Percentiles rank a stretch among this genome's conserved stretches.
Conservation (phyloP, 192 early-diverging fungal species). For the Rhizophlyctis rosea region DNA sequence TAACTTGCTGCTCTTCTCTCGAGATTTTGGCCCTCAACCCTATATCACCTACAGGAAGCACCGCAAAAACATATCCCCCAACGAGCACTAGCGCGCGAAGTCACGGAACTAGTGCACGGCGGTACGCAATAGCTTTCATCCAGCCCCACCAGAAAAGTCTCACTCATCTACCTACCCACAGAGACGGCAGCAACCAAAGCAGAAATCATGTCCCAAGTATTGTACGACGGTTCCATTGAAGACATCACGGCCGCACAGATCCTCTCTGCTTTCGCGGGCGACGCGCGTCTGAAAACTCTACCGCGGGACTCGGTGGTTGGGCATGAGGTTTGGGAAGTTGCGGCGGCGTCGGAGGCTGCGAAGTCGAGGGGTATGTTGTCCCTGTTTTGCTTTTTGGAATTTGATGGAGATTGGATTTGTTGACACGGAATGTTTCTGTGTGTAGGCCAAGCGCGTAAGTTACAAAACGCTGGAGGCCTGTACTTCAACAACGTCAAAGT, state of each 20-base stretch:
- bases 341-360: conserved; percentile 56
- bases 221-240: conserved; percentile 58
- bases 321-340: conserved; percentile 56
- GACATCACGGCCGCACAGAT: conserved; percentile 53
- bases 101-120: conserved; percentile 89
- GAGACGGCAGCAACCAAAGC: conserved; percentile 60
- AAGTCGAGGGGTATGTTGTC: conserved; percentile 63
- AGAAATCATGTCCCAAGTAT: conserved; percentile 64
- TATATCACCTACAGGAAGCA: conserved; percentile 20
- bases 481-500: conserved; percentile 71
- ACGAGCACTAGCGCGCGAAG: conserved; percentile 71
- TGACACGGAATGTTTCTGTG: not conserved
- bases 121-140: conserved; percentile 31
- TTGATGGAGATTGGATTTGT: conserved; percentile 3
- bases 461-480: conserved; percentile 74
- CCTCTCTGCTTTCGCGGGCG: conserved; percentile 68
- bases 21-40: not conserved
- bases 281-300: conserved; percentile 56
- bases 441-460: conserved; percentile 71
- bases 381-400: not conserved
- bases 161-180: conserved; percentile 20
- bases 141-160: not conserved
- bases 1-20: conserved; percentile 1
- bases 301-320: conserved; percentile 40
- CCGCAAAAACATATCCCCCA: conserved; percentile 78